phyloP scores from a whole-genome alignment of 441 rosid genomes.

The Manihot esculenta region DNA sequence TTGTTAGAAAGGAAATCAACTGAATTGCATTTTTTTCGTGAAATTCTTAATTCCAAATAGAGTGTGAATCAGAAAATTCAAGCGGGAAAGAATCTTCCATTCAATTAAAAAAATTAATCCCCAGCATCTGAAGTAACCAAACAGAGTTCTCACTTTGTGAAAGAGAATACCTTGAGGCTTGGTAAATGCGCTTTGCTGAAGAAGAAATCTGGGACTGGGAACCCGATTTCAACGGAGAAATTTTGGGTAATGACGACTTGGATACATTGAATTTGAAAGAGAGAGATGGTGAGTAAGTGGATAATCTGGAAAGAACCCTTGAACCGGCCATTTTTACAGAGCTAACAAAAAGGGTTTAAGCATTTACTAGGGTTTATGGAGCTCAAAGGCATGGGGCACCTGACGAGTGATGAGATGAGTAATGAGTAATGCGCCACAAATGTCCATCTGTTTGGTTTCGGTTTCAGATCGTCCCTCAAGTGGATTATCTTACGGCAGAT shows the following conservation, averaged over 20 bases:
- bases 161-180: slow-evolving; percentile 6
- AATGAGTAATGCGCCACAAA: background rate
- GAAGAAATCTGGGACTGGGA: slow-evolving; percentile 27
- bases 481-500: no score
- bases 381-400: background rate
- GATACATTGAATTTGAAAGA: slow-evolving; percentile 26
- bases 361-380: background rate
- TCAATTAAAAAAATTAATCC: background rate
- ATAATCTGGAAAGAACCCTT: slow-evolving; percentile 30
- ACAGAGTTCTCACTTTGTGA: background rate
- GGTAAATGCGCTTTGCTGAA: slow-evolving; percentile 31
- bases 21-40: no score
- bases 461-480: background rate
- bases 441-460: background rate
- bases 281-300: slow-evolving; percentile 29
- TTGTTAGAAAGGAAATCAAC: no score
- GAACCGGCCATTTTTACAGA: slow-evolving; percentile 36
- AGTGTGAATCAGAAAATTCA: no score
- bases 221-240: slow-evolving; percentile 22
- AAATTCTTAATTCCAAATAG: no score
- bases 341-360: background rate
- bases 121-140: background rate
- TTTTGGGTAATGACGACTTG: slow-evolving; percentile 20
- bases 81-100: background rate
- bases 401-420: background rate